These are phyloP conservation scores for Clavispora fructus DNA, from an alignment of 805 yeast species.

Conservation along the genomic window DNA sequence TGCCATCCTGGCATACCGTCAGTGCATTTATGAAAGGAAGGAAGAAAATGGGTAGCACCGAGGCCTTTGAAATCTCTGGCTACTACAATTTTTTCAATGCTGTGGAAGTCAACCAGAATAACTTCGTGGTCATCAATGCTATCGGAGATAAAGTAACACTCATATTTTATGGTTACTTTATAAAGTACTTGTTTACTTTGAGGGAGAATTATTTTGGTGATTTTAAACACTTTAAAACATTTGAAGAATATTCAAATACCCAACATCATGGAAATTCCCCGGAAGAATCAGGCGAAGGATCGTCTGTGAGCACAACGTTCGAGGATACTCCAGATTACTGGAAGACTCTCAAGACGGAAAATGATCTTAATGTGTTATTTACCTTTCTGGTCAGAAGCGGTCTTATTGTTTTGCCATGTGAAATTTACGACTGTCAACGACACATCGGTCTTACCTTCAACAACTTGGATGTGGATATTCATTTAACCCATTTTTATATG, in stretches of 20 bases:
- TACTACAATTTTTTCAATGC: conserved; percentile 56
- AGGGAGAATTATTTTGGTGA: conserved; percentile 92
- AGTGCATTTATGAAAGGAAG: conserved; percentile 58
- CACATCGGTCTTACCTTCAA: conserved; percentile 62
- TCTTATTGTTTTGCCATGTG: conserved; percentile 65
- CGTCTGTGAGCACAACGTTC: background rate
- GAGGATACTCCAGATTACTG: conserved; percentile 25
- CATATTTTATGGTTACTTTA: conserved; percentile 72
- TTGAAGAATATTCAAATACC: conserved; percentile 63
- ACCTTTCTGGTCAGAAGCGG: conserved; percentile 69
- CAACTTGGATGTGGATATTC: conserved; percentile 66
- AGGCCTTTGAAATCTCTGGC: conserved; percentile 57
- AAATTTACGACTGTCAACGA: conserved; percentile 58
- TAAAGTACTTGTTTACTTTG: conserved; percentile 68
- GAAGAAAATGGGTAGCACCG: conserved; percentile 62
- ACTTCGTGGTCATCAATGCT: conserved; percentile 62
- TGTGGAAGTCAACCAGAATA: conserved; percentile 62
- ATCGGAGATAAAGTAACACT: conserved; percentile 62
- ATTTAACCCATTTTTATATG: conserved; percentile 91
- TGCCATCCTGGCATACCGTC: conserved; percentile 92
- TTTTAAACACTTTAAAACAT: conserved; percentile 71
- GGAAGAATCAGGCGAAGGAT: background rate
- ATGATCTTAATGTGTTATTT: conserved; percentile 75
- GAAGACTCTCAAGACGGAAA: conserved; percentile 45
- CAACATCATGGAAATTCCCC: background rate